Conservation (phyloP, 495 filamentous ascomycete genomes). For the Talaromyces thailandensis region DNA sequence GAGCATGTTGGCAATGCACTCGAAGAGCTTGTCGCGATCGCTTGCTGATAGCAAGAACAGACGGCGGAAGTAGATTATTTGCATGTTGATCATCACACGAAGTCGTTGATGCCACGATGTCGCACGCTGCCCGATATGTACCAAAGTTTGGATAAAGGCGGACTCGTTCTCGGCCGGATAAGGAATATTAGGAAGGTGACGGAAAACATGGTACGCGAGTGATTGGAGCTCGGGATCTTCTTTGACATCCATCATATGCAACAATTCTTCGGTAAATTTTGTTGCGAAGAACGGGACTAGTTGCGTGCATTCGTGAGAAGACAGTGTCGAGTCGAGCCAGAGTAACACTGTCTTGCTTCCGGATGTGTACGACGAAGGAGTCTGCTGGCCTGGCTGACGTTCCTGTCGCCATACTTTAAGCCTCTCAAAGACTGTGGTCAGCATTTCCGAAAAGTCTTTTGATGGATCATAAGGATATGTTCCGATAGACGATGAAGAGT, state of each 20-base stretch:
- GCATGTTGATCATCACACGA: constrained; percentile 97
- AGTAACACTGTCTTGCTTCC: constrained; percentile 92
- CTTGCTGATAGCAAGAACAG: constrained; percentile 79
- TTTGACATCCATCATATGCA: constrained; percentile 99
- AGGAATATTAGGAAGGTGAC: constrained; percentile 92
- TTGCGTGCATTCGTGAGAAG: constrained; percentile 86
- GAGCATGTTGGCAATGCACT: constrained; percentile 88
- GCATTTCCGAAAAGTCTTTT: constrained; percentile 61
- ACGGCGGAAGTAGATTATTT: constrained; percentile 96
- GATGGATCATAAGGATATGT: constrained; percentile 72
- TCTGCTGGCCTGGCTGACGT: constrained; percentile 81
- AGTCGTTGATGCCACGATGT: constrained; percentile 95
- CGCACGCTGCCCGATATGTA: constrained; percentile 78
- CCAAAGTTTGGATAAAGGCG: constrained; percentile 74
- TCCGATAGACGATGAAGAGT: constrained; percentile 71
- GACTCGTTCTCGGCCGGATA: constrained; percentile 79
- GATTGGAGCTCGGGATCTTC: constrained; percentile 95
- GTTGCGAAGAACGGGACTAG: constrained; percentile 86
- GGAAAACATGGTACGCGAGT: constrained; percentile 93
- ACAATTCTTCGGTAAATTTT: constrained; percentile 77
- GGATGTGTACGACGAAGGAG: constrained; percentile 87
- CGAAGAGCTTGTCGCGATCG: constrained; percentile 74
- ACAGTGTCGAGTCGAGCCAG: constrained; percentile 88
- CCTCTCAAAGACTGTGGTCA: constrained; percentile 67
- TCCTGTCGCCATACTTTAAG: constrained; percentile 83